phyloP scores from a whole-genome alignment of 2,329 filamentous ascomycete species.

The Metarhizium rileyi region DNA sequence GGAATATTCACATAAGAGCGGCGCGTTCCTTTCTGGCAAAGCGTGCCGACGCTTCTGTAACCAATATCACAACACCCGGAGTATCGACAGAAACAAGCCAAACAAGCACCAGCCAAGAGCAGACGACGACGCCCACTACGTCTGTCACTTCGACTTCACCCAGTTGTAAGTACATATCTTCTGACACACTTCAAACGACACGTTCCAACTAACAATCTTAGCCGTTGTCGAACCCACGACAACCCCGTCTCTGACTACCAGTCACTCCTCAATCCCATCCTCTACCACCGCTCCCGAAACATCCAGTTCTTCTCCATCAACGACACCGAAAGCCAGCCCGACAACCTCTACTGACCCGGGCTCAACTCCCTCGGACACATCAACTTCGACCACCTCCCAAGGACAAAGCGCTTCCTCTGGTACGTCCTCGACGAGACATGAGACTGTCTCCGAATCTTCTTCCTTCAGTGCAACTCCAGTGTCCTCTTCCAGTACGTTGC shows the following conservation, averaged over 20 bases:
- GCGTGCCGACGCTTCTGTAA: constrained; percentile 2
- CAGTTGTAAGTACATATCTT: neutral
- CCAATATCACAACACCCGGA: constrained; percentile 1
- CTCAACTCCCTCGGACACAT: constrained; percentile 2
- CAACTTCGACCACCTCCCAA: constrained; percentile 2
- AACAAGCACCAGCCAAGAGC: neutral
- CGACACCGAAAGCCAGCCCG: constrained; percentile 5
- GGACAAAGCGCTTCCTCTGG: constrained; percentile 13
- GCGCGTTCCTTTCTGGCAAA: constrained; percentile 3
- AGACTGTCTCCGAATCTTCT: constrained; percentile 20
- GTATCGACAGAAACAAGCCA: neutral
- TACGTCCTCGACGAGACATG: constrained; percentile 18
- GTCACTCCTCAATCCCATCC: neutral
- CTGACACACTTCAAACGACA: neutral
- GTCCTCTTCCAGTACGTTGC: constrained; percentile 18
- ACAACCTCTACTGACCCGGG: constrained; percentile 3
- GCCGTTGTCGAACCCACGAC: neutral
- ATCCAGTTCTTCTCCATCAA: constrained; percentile 2
- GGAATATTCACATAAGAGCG: neutral
- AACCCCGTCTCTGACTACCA: neutral
- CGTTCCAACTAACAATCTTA: neutral
- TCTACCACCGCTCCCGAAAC: neutral
- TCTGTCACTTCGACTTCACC: neutral
- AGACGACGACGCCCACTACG: neutral
- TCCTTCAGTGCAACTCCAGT: constrained; percentile 16